These are phyloP conservation scores for Calophaca sinica DNA, from an alignment of 306 rosid species.

Conservation along the genomic window DNA sequence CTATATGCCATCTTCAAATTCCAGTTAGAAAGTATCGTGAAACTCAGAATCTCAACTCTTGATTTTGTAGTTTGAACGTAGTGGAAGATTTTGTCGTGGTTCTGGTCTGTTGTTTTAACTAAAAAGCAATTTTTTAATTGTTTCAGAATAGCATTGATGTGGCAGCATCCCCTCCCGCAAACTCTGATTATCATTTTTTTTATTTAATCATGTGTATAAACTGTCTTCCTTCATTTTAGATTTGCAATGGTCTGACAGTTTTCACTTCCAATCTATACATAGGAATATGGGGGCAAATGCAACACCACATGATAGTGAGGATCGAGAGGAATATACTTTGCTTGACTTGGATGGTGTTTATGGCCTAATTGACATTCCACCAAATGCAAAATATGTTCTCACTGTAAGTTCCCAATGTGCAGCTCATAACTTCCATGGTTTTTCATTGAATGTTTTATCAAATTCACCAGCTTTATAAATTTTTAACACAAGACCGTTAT, in stretches of 20 bases:
- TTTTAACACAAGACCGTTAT: neutral
- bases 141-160: no score
- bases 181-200: neutral
- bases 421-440: neutral
- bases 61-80: no score
- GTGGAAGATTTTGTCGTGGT: neutral
- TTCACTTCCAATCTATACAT: neutral
- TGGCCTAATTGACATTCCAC: conserved; percentile 62
- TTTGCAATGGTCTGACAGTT: no score
- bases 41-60: no score
- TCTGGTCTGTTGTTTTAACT: neutral
- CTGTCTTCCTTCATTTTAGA: neutral
- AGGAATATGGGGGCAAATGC: conserved; percentile 62
- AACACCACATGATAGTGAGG: conserved; percentile 37
- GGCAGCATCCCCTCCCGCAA: no score
- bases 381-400: conserved; percentile 76
- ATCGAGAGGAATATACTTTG: conserved; percentile 76
- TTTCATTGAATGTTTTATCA: conserved; percentile 3
- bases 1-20: no score
- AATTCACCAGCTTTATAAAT: neutral
- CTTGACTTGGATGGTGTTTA: conserved; percentile 70
- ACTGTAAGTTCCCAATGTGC: conserved; percentile 53
- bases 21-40: no score
- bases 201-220: neutral
- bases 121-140: no score